Base-by-base conservation (phyloP, 2,329 filamentous ascomycete genomes). In the Cylindrodendrum hubeiense region DNA sequence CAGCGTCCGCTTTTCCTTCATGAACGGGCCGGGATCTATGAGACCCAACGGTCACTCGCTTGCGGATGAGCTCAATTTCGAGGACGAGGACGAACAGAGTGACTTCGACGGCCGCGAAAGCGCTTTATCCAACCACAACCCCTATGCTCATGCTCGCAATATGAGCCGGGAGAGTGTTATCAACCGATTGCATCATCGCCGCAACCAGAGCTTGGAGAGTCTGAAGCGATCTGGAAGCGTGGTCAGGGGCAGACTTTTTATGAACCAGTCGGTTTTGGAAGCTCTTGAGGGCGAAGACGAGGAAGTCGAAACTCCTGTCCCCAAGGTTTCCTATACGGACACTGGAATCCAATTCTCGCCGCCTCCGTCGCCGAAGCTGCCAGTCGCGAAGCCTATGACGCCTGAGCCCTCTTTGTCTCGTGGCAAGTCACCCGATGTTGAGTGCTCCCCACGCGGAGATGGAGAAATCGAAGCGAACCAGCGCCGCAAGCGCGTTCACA, bases 61-160 rank as follows among this genome's bases (percentile, higher is more conserved):
- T 43, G 96, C 96, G 1, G 95, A 98, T 72, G 96, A 99, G 80
- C 86, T 99, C 59, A 91, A 93, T 67, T 92, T 97, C 67, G 93
- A 95, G 62, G 92, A 93, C 66, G 93, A 95, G 60, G 93, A 95
- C 33, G 87, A 89, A 59, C 83, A 92, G 67, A 91, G 92, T 37
- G 90, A 95, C 67, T 87, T 91, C 47, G 91, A 93, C 53, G 90
- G 90, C 2, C 88, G 90, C 39, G 87, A 90, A 60, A 91, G 88
- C 66, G 83, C 85, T 17, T 73, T 90, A 52, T 90, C 89, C 3
- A 79, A 81, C 61, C 74, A 79, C 55, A 75, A 78, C 8, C 79
- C 82, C 33, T 76, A 79, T 50, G 79, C 80, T 19, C 88, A 89
- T 69, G 79, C 78, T 37, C 84, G 88, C 28, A 87, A 82, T 58